phyloP scores from a whole-genome alignment of 129 eudicot species.

The Centaurea solstitialis region DNA sequence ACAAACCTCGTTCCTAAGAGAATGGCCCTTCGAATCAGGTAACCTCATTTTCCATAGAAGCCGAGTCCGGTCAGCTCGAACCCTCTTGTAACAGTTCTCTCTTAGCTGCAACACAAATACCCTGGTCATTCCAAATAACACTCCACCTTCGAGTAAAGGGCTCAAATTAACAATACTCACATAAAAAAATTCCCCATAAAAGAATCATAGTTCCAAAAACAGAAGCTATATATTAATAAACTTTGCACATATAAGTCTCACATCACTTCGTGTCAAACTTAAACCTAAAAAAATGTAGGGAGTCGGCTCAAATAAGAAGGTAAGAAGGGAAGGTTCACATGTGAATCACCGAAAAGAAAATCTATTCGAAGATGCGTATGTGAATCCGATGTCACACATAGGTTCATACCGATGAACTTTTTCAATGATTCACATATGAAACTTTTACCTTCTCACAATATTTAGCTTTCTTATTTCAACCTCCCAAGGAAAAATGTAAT shows the following conservation, averaged over 20 bases:
- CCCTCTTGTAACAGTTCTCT: conserved; percentile 79
- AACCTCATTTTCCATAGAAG: conserved; percentile 77
- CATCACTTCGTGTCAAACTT: neutral
- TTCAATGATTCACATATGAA: neutral
- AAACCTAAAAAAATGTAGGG: neutral
- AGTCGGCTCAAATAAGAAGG: too few species aligned
- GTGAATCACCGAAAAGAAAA: neutral
- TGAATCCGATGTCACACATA: neutral
- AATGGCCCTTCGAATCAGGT: conserved; percentile 30
- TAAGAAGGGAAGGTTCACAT: neutral
- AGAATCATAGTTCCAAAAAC: conserved; percentile 5
- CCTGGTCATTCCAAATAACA: neutral
- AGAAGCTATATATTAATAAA: neutral
- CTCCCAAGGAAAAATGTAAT: neutral
- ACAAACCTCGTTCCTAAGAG: conserved; percentile 46
- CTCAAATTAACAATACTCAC: conserved; percentile 13
- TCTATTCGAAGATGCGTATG: neutral
- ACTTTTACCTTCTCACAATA: neutral
- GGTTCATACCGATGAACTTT: neutral
- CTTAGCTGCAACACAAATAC: conserved; percentile 54
- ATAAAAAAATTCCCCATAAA: neutral
- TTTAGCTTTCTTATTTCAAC: neutral
- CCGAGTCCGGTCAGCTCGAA: conserved; percentile 65
- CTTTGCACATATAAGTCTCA: neutral
- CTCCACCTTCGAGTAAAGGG: neutral